A percentile compares a stretch with the other conserved stretches of the same genome.
Conservation (phyloP, 1,139 yeast species). For the Trichomonascaceae sp. region DNA sequence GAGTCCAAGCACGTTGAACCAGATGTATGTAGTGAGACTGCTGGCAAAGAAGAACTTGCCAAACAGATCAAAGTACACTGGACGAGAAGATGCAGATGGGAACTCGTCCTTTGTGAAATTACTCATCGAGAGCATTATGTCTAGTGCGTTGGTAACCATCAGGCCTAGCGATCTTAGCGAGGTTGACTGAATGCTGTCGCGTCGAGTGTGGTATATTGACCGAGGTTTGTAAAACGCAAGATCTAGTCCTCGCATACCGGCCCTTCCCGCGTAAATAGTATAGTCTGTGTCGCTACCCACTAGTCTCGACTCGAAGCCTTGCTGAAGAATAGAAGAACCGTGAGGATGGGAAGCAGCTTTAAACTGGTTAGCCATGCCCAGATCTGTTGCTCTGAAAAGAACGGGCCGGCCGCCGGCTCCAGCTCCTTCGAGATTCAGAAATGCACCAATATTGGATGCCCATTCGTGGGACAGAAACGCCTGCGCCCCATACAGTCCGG, state of each 20-base stretch:
- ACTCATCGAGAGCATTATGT: constrained; percentile 35
- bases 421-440: constrained; percentile 86
- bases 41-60: constrained; percentile 42
- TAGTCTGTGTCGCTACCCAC: constrained; percentile 80
- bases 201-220: constrained; percentile 65
- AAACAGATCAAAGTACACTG: constrained; percentile 49
- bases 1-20: constrained; percentile 38
- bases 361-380: constrained; percentile 51
- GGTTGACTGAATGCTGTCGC: constrained; percentile 57
- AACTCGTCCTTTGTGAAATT: constrained; percentile 6
- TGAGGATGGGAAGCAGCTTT: constrained; percentile 42
- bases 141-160: constrained; percentile 63
- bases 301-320: constrained; percentile 64
- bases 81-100: constrained; percentile 19
- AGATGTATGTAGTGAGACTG: constrained; percentile 36
- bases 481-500: constrained; percentile 75
- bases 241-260: constrained; percentile 75
- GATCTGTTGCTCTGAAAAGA: constrained; percentile 72
- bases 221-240: constrained; percentile 66
- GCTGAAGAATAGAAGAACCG: constrained; percentile 68
- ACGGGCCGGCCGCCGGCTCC: constrained; percentile 89
- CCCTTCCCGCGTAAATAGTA: constrained; percentile 43
- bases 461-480: constrained; percentile 67
- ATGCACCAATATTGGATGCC: constrained; percentile 48
- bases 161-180: constrained; percentile 63